Percentiles rank a stretch among this genome's conserved stretches.
These are phyloP conservation scores for Nephelium lappaceum DNA, from an alignment of 345 rosid species.

Conservation along the genomic window DNA sequence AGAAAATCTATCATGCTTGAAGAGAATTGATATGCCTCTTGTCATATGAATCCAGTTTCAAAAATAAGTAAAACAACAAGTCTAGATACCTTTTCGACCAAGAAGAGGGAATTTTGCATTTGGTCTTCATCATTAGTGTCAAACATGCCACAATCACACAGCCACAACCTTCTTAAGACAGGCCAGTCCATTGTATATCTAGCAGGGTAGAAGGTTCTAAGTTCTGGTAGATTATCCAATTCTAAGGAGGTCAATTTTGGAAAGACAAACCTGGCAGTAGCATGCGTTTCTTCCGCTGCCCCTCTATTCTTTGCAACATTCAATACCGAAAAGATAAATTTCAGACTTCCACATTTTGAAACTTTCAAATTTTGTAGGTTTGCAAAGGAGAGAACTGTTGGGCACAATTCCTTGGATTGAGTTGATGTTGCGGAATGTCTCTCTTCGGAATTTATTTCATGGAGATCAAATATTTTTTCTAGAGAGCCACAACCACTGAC, in stretches of 20 bases:
- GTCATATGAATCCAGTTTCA: background rate
- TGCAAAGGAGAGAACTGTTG: background rate
- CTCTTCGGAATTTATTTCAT: background rate
- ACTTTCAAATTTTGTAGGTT: background rate
- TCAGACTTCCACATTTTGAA: background rate
- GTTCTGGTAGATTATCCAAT: background rate
- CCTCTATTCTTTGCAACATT: background rate
- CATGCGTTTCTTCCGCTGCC: background rate
- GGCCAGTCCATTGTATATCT: slow-evolving; percentile 21
- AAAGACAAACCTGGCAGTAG: slow-evolving; percentile 18
- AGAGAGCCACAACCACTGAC: background rate
- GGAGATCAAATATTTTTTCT: slow-evolving; percentile 11
- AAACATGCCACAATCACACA: background rate
- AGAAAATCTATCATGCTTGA: background rate
- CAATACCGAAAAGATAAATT: slow-evolving; percentile 19
- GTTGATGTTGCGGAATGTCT: background rate
- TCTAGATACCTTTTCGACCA: background rate
- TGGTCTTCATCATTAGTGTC: background rate
- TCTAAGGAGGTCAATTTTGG: slow-evolving; percentile 1
- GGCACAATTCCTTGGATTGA: background rate
- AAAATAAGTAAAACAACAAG: background rate
- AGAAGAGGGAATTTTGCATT: background rate
- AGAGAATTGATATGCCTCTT: no score
- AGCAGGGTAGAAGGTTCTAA: slow-evolving; percentile 19
- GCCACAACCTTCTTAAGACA: background rate